Percentiles rank a stretch among this genome's conserved stretches.
Evolutionary conservation across 345 rosid species (phyloP).

Genomic region (Geranium rotundifolium): DNA sequence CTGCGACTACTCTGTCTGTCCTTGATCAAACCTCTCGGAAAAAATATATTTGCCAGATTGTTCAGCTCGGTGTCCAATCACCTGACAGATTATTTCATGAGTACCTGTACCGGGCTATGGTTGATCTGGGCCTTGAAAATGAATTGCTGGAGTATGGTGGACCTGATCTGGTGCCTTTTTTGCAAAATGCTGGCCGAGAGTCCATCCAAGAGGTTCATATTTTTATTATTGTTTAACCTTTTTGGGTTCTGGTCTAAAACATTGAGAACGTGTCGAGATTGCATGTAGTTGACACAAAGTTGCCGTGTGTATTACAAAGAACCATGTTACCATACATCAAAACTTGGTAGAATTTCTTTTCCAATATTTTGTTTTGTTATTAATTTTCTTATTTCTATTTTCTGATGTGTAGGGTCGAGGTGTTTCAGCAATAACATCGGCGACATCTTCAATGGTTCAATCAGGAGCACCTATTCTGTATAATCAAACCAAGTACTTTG

Average conservation of each 20-base stretch:
- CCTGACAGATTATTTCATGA: conserved; percentile 82
- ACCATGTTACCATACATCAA: too few relatives aligned
- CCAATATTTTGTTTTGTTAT: too few relatives aligned
- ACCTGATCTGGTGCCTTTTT: conserved; percentile 91
- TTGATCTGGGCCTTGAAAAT: conserved; percentile 80
- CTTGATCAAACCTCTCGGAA: conserved; percentile 62
- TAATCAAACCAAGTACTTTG: conserved; percentile 68
- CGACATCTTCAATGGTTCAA: conserved; percentile 45
- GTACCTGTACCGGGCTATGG: conserved; percentile 70
- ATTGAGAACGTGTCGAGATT: neutral
- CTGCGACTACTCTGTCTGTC: conserved; percentile 32
- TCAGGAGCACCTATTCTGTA: conserved; percentile 42
- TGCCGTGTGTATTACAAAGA: too few relatives aligned
- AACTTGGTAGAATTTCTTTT: too few relatives aligned
- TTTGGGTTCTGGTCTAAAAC: conserved; percentile 5
- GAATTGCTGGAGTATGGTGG: conserved; percentile 97
- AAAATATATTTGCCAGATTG: conserved; percentile 82
- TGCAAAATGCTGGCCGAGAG: conserved; percentile 67
- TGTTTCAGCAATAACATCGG: conserved; percentile 37
- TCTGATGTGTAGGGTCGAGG: conserved; percentile 31
- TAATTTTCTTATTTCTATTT: neutral
- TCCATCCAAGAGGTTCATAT: conserved; percentile 54
- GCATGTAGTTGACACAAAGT: too few relatives aligned
- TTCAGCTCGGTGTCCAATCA: conserved; percentile 91
- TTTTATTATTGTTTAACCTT: conserved; percentile 2